phyloP scores from a whole-genome alignment of 768 basidiomycete species.

The Coprinopsis sp. region DNA sequence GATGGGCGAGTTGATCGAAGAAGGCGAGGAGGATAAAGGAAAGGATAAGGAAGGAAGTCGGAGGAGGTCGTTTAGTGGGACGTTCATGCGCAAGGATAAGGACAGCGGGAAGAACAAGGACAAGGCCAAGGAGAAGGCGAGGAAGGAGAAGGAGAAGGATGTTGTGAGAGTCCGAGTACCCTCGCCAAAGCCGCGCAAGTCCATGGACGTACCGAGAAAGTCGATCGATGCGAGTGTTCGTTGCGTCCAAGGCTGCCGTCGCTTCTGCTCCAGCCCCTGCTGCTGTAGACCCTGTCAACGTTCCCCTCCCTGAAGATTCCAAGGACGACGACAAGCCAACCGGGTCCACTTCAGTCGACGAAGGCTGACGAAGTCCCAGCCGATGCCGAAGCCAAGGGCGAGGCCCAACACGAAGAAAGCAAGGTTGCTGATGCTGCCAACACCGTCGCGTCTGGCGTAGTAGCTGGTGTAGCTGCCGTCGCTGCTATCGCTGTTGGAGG shows the following conservation, averaged over 20 bases:
- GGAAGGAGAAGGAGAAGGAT: neutral
- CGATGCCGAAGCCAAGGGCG: neutral
- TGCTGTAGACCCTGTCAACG: no score
- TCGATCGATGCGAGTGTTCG: slow-evolving; percentile 3
- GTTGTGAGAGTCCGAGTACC: slow-evolving; percentile 26
- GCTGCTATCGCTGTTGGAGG: slow-evolving; percentile 20
- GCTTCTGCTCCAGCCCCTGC: no score
- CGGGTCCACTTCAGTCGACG: no score
- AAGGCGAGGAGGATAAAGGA: slow-evolving; percentile 33
- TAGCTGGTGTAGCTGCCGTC: no score
- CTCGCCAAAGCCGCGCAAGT: slow-evolving; percentile 25
- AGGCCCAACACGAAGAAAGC: neutral
- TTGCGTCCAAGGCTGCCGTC: neutral
- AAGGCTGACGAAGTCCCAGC: neutral
- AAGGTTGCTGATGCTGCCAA: slow-evolving; percentile 12
- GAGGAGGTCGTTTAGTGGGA: no score
- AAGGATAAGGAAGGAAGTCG: slow-evolving; percentile 12
- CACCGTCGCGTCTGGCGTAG: no score
- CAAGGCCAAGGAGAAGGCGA: no score
- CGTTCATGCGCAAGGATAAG: no score
- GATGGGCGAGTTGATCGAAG: slow-evolving; percentile 63
- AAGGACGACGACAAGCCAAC: no score
- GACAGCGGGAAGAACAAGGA: no score
- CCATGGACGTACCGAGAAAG: slow-evolving; percentile 12
- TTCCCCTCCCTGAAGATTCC: no score